These are phyloP conservation scores for Dysphania ambrosioides DNA, from an alignment of 148 eudicot species.

Conservation along the genomic window DNA sequence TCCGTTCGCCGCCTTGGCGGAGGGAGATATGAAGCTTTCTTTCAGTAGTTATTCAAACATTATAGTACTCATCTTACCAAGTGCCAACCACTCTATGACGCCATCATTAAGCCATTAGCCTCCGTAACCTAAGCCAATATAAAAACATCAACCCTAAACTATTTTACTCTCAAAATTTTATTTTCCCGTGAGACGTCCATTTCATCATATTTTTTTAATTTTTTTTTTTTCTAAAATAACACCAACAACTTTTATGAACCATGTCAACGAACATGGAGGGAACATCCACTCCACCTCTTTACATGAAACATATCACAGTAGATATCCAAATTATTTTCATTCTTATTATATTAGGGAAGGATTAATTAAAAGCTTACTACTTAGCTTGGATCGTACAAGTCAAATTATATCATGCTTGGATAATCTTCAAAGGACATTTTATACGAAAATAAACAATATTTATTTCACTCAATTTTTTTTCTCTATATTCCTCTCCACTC, in stretches of 20 bases:
- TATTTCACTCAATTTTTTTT: not conserved
- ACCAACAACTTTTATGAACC: not conserved
- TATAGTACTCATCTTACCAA: too few species aligned
- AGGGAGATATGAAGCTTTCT: too few species aligned
- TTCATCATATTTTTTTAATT: too few species aligned
- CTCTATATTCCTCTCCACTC: not conserved
- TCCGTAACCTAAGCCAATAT: too few species aligned
- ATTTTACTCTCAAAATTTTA: not conserved
- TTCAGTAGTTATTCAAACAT: too few species aligned
- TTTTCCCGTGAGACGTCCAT: not conserved
- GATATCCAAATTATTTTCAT: not conserved
- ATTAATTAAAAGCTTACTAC: not conserved
- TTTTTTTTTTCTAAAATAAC: not conserved
- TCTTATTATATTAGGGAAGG: not conserved
- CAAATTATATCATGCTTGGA: not conserved
- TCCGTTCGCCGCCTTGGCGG: too few species aligned
- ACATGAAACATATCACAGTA: not conserved
- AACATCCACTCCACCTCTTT: slow-evolving; percentile 5
- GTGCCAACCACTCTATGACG: too few species aligned
- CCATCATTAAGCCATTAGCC: not conserved
- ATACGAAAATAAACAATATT: not conserved
- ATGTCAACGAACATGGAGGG: not conserved
- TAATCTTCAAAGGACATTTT: slow-evolving; percentile 10
- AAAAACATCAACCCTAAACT: not conserved
- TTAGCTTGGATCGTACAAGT: slow-evolving; percentile 6